Evolutionary conservation across 768 basidiomycete genomes (phyloP), one percentile per base, ranked within the genome.

Genomic region (Daedaleopsis nitida): DNA sequence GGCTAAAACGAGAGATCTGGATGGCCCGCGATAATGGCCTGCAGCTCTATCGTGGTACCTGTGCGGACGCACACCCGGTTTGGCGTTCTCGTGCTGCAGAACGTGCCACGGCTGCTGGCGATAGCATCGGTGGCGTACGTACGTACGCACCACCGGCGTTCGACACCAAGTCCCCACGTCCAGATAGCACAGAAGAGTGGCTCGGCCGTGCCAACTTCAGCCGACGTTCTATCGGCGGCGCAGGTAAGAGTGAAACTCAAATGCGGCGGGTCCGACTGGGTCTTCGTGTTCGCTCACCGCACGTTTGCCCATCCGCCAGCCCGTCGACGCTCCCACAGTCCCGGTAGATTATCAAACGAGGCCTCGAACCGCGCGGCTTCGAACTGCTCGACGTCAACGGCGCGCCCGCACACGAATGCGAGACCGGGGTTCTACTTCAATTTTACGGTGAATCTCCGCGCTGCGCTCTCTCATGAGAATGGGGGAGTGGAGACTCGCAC

Each of bases 371-470:
- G 16, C 21, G 19, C 42, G 50, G 21, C 23, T 34, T 37, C 24
- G 50, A 32, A 16, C 27, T 7, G 27, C 27, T 32, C 27, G 27
- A 32, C 7, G 27, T 32, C 7, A 7, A 32, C 4, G 27, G 27
- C 27, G 27, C 27, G 27, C 7, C 21, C 42, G 32, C 21, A 17
- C 23, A n/a, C 34, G 3, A 16, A n/a, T 44, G 24, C 34, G 34
- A 57, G 5, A 47, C 23, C 43, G 54, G 48, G 58, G 39, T 19
- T 24, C 32, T 39, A 21, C 55, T 49, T n/a, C 51, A 37, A 44
- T 62, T 53, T 54, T 53, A 56, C 61, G 61, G 55, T 44, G 56
- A 53, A 62, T 57, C 61, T 62, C 55, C 61, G 61, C 53, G 61
- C 53, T 39, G 24, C 35, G 12, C 27, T 52, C 52, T 37, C 52